Evolutionary conservation across 148 eudicot species (phyloP), one percentile per base, ranked within the genome.

Genomic region (Amaranthus hypochondriacus): DNA sequence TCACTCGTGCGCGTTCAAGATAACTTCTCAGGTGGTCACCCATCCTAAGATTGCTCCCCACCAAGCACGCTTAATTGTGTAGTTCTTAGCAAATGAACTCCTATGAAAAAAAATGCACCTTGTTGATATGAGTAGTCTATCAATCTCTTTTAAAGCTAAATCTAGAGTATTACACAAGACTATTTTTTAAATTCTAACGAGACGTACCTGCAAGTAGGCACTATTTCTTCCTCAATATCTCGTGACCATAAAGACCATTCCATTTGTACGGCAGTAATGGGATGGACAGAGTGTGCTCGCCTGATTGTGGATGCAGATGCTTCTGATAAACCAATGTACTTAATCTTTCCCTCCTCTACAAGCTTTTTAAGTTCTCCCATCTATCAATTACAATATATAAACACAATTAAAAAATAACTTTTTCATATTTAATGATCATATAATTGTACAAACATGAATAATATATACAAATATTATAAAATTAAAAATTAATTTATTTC

Each of bases 321-420:
- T 21, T 73, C 82, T 52, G 78, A 79, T 6, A 80, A 51, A 6
- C 82, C 83, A 5, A 80, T 47, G 65, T 75, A 80, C 53, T 80
- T 75, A 44, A 80, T 80, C 54, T 71, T 80, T 6, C 83, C 83
- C 62, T 80, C 83, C 59, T 80, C 83, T 18, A 80, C 83, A 39
- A 80, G 62, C 46, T 80, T 75, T 52, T 75, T 75, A 5, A 75
- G 66, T 7, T 71, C 70, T 13, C 39, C 56, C 70, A 79, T 74
- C 76, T 56, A 21, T 48, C 76, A 66, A 72, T 56, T 55, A 47
- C 5, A 47, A 14, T 3, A 65, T 14, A 63, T 11, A 2, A 47
- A 4, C 12, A 44, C n/a, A 65, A 43, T 14, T 11, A 42, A n/a
- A 8, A 0, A 3, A 0, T 15, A 39, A 28, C 39, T 28, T 28